Evolutionary conservation across 2,329 filamentous ascomycete genomes (phyloP), one percentile per base, ranked within the genome.

Genomic region (Lecanosticta acicola): DNA sequence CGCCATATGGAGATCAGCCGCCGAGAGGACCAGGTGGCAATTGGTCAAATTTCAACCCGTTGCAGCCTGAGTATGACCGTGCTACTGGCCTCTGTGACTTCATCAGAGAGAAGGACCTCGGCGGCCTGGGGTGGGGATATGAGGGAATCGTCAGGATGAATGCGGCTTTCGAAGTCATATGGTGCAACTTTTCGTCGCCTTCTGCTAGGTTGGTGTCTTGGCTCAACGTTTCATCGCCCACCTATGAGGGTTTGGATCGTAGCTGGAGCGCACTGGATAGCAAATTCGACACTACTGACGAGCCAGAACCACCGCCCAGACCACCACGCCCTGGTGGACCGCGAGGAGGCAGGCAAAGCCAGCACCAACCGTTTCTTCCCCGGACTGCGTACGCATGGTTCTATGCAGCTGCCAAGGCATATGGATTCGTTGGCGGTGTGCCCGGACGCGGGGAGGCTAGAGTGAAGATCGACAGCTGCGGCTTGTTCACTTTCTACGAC

Each of bases 151-250:
- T 85, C 1, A 74, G 83, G 8, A 80, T 81, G 72, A 83, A 87
- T 58, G 73, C 76, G 11, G 83, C 82, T 0, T 85, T 85, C 51
- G 83, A 87, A 62, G 69, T 84, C 37, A 81, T 86, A 39, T 69
- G 82, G 38, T 86, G 83, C 58, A 69, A 82, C 46, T 86, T 87
- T 48, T 63, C 60, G 33, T 62, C 70, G 44, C 66, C 67, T 8
- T 71, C 67, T 14, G 52, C 74, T 42, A 59, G 66, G 41, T 51
- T 76, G 39, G 58, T 75, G 17, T 69, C 65, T 35, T 67, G 68
- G 46, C 49, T 73, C 13, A 74, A 76, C 50, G 67, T 74, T 2
- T 74, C 72, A 17, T 70, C 67, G 13, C 73, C 73, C 2, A 18
- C 29, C 5, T 21, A 11, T 36, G 9, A 37, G 19, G 35, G 35